Conservation (phyloP, 352 stramenopile genomes). For the Globisporangium nodosum region DNA sequence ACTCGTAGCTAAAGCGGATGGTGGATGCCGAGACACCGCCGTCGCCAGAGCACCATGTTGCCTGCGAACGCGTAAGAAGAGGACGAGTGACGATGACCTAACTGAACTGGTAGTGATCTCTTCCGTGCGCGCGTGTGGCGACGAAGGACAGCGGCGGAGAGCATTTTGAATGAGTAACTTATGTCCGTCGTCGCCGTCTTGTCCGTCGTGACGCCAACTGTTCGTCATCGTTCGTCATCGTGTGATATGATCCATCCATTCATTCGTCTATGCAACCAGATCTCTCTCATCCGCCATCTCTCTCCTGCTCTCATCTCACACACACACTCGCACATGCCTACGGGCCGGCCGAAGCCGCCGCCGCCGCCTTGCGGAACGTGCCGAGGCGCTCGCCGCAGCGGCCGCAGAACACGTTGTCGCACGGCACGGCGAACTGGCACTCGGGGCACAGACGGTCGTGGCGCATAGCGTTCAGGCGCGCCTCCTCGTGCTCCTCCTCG, state of each 20-base stretch:
- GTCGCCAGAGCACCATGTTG: neutral
- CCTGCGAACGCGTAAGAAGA: neutral
- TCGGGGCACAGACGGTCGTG: slow-evolving; percentile 12
- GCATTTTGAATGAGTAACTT: neutral
- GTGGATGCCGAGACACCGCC: neutral
- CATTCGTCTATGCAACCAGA: neutral
- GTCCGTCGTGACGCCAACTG: too few relatives aligned
- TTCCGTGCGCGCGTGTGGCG: neutral
- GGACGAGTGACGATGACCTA: neutral
- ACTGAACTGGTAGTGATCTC: neutral
- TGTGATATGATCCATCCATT: neutral
- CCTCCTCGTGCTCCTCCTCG: slow-evolving; percentile 10
- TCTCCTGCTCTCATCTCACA: neutral
- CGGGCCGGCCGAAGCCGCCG: neutral
- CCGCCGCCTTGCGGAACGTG: slow-evolving; percentile 5
- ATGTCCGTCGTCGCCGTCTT: neutral
- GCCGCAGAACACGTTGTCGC: slow-evolving; percentile 14
- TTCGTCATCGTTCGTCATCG: too few relatives aligned
- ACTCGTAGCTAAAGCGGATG: slow-evolving; percentile 37
- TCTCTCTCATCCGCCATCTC: neutral
- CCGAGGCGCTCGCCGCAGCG: slow-evolving; percentile 13
- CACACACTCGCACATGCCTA: neutral
- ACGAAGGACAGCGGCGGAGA: neutral
- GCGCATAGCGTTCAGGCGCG: slow-evolving; percentile 9
- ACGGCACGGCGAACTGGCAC: slow-evolving; percentile 13